Evolutionary conservation across 2,329 filamentous ascomycete genomes (phyloP).

Genomic region (Xylaria polymorpha): DNA sequence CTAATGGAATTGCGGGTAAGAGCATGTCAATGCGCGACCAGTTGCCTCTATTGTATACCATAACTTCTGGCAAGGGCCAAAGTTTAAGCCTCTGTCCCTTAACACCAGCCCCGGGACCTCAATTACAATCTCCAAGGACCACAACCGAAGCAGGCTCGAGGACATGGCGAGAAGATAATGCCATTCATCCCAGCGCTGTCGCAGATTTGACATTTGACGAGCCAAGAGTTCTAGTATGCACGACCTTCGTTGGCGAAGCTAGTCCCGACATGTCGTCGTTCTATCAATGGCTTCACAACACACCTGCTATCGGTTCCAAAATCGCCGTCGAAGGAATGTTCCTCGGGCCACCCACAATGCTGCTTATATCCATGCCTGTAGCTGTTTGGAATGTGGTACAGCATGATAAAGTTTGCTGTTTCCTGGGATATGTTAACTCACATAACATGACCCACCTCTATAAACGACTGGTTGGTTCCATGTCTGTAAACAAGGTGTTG

Average conservation of each 20-base stretch:
- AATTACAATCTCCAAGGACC: constrained; percentile 49
- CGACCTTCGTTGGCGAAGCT: constrained; percentile 73
- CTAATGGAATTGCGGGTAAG: constrained; percentile 58
- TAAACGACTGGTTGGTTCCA: constrained; percentile 65
- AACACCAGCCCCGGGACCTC: constrained; percentile 48
- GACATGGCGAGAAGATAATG: constrained; percentile 53
- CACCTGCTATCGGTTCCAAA: constrained; percentile 66
- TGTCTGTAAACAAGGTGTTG: constrained; percentile 58
- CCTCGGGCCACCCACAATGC: constrained; percentile 72
- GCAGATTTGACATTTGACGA: constrained; percentile 71
- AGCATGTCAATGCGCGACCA: constrained; percentile 51
- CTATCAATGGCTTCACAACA: constrained; percentile 72
- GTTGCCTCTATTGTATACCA: constrained; percentile 65
- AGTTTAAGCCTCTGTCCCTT: constrained; percentile 65
- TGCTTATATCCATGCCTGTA: constrained; percentile 74
- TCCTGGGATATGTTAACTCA: constrained; percentile 72
- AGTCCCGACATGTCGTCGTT: constrained; percentile 74
- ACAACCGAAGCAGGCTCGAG: constrained; percentile 48
- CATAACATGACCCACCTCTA: constrained; percentile 75
- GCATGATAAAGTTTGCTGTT: constrained; percentile 74
- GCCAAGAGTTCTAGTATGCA: constrained; percentile 72
- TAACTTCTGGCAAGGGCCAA: constrained; percentile 66
- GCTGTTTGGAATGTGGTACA: constrained; percentile 73
- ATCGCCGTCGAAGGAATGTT: constrained; percentile 76
- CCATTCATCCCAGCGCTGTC: constrained; percentile 61